Conservation (phyloP, 2,329 filamentous ascomycete species). For the Cytospora piceicola region DNA sequence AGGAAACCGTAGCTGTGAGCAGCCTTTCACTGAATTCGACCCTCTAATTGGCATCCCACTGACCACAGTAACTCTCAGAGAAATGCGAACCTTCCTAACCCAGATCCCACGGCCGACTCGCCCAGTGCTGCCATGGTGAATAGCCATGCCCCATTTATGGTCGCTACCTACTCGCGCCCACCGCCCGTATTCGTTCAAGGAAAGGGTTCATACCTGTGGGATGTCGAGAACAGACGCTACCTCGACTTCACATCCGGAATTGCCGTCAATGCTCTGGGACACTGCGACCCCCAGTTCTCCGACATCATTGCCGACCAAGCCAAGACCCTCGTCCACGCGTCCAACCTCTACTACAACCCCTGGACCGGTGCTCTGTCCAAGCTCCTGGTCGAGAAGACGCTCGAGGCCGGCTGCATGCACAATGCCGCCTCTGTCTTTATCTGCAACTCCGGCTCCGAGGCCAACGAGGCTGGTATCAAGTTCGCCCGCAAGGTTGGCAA, state of each 20-base stretch:
- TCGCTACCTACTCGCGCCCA: conserved; percentile 91
- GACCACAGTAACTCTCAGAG: conserved; percentile 32
- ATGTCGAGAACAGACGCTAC: conserved; percentile 86
- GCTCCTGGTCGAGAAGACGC: conserved; percentile 79
- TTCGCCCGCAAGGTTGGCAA: conserved; percentile 93
- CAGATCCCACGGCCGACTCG: conserved; percentile 75
- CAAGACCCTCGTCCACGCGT: conserved; percentile 83
- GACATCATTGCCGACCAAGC: conserved; percentile 78
- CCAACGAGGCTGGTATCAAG: conserved; percentile 97
- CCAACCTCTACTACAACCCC: conserved; percentile 95
- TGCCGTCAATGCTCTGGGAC: conserved; percentile 90
- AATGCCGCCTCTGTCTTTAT: conserved; percentile 82
- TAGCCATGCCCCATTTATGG: conserved; percentile 85
- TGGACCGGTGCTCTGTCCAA: conserved; percentile 92
- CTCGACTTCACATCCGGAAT: conserved; percentile 96
- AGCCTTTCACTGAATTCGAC: conserved; percentile 8
- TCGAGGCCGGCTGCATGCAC: conserved; percentile 79
- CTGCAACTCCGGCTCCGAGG: conserved; percentile 95
- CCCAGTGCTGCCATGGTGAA: conserved; percentile 74
- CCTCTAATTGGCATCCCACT: background rate
- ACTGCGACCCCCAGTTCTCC: conserved; percentile 80
- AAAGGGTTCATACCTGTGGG: conserved; percentile 85
- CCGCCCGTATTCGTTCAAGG: conserved; percentile 88
- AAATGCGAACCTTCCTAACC: conserved; percentile 57
- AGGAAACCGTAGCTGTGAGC: conserved; percentile 43